Conservation (phyloP, 2,329 filamentous ascomycete genomes). For the Colletotrichum coccodes region DNA sequence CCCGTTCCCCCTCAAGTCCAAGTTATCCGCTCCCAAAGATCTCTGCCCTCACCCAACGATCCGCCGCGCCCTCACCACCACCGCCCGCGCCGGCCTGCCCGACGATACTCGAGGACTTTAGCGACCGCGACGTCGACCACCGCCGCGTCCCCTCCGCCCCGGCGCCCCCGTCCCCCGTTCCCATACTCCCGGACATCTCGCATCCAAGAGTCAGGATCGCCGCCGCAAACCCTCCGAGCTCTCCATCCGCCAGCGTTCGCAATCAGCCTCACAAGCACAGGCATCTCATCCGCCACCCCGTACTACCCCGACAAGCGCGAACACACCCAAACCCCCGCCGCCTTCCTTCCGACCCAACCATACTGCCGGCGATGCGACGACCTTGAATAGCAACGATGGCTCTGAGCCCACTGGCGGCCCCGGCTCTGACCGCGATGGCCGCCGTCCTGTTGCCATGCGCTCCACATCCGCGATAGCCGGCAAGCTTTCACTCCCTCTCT, state of each 20-base stretch:
- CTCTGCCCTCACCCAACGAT: slow-evolving; percentile 47
- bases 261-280: slow-evolving; percentile 54
- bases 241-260: slow-evolving; percentile 63
- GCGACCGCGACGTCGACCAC: slow-evolving; percentile 41
- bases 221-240: slow-evolving; percentile 63
- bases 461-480: slow-evolving; percentile 63
- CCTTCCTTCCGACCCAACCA: slow-evolving; percentile 26
- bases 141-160: slow-evolving; percentile 24
- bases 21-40: slow-evolving; percentile 65
- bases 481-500: slow-evolving; percentile 33
- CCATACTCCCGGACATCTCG: slow-evolving; percentile 71
- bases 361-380: slow-evolving; percentile 35
- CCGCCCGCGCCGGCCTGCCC: slow-evolving; percentile 22
- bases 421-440: slow-evolving; percentile 39
- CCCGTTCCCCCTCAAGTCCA: slow-evolving; percentile 46
- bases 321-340: slow-evolving; percentile 32
- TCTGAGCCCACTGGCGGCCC: slow-evolving; percentile 39
- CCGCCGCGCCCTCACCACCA: slow-evolving; percentile 36
- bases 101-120: slow-evolving; percentile 37
- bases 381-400: slow-evolving; percentile 33
- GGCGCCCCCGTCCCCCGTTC: slow-evolving; percentile 58
- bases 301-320: slow-evolving; percentile 32
- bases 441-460: slow-evolving; percentile 57
- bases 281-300: slow-evolving; percentile 38
- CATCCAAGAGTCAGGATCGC: slow-evolving; percentile 65